These are phyloP conservation scores for Suhomyces emberorum DNA, from an alignment of 805 yeast genomes.

Conservation along the genomic window DNA sequence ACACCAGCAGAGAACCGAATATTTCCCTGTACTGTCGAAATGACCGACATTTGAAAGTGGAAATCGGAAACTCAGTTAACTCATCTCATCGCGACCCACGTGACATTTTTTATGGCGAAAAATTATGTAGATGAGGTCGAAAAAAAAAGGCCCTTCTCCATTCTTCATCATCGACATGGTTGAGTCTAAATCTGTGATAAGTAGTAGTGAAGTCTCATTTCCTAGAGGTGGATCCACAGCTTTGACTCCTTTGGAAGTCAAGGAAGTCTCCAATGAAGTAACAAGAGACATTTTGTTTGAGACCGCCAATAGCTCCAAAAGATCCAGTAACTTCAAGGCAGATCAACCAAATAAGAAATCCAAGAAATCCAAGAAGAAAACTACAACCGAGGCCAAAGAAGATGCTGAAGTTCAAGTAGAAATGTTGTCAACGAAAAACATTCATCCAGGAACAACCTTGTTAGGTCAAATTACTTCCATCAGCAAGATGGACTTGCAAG, in stretches of 20 bases:
- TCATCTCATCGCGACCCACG: conserved; percentile 5
- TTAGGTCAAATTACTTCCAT: conserved; percentile 73
- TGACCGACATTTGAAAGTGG: too few relatives aligned
- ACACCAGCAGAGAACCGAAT: too few relatives aligned
- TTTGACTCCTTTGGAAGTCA: conserved; percentile 84
- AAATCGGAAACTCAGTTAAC: too few relatives aligned
- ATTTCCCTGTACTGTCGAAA: too few relatives aligned
- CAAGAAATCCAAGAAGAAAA: conserved; percentile 14
- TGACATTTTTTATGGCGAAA: neutral
- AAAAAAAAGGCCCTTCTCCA: conserved; percentile 5
- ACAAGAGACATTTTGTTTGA: conserved; percentile 82
- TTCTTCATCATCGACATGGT: conserved; percentile 8
- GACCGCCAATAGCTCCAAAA: conserved; percentile 36
- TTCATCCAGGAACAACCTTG: conserved; percentile 69
- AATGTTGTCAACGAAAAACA: conserved; percentile 55
- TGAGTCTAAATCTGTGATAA: conserved; percentile 24
- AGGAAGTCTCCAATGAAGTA: conserved; percentile 90
- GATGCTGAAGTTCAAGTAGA: conserved; percentile 51
- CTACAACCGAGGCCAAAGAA: conserved; percentile 22
- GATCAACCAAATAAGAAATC: conserved; percentile 23
- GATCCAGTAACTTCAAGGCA: conserved; percentile 25
- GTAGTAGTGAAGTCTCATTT: conserved; percentile 57
- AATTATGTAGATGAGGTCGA: conserved; percentile 1
- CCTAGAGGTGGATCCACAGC: conserved; percentile 96
- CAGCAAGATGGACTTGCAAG: conserved; percentile 57